phyloP scores from a whole-genome alignment of 1,284 basidiomycete species.

The Cutaneotrichosporon mucoides region DNA sequence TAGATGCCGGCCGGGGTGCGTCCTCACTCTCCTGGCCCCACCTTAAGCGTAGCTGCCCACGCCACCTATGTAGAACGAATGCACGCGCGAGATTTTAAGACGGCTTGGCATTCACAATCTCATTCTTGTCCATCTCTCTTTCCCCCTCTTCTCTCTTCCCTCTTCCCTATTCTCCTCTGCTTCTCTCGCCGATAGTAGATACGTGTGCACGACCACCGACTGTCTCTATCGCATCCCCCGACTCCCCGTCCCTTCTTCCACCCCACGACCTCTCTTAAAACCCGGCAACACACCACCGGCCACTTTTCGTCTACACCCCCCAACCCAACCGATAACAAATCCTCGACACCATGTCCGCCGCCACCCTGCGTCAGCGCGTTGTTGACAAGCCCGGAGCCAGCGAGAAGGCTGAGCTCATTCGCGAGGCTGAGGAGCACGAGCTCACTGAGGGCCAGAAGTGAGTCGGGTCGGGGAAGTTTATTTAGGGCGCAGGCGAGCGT shows the following conservation, averaged over 20 bases:
- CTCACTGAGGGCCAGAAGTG: conserved; percentile 44
- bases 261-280: neutral
- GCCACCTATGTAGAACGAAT: neutral
- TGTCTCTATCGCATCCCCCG: neutral
- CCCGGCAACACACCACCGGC: neutral
- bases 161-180: neutral
- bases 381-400: conserved; percentile 29
- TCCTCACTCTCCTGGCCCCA: too few species aligned
- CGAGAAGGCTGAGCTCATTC: conserved; percentile 43
- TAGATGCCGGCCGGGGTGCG: neutral
- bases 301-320: neutral
- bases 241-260: neutral
- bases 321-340: neutral
- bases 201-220: neutral
- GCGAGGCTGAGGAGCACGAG: conserved; percentile 45
- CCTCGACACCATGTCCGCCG: conserved; percentile 29
- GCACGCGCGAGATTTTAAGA: conserved; percentile 5
- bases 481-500: neutral
- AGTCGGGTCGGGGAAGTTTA: conserved; percentile 11
- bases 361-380: conserved; percentile 42
- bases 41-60: too few species aligned
- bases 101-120: neutral
- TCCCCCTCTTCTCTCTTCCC: neutral
- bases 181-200: neutral
- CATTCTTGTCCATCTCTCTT: conserved; percentile 3